Base-by-base conservation (phyloP, 2,329 filamentous ascomycete genomes). In the Erysiphe pulchra region DNA sequence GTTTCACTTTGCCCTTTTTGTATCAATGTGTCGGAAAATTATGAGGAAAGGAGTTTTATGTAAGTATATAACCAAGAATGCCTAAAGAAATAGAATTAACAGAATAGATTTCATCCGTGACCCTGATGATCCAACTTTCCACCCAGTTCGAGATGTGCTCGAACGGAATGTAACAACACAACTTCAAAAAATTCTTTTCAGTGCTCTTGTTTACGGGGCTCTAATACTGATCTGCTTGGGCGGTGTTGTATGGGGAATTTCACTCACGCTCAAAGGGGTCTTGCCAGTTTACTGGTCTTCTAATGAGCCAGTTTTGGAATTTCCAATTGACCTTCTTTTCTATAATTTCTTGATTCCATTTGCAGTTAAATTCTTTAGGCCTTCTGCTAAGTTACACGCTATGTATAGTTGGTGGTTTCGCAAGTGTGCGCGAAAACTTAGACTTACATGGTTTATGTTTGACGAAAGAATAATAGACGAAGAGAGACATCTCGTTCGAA, bases 1-100 rank as follows among this genome's bases (percentile, higher is more conserved):
- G 92, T 98, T 98, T 63, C 90, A 98, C 59, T 98, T 98, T 59
- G 90, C 90, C 5, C 71, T 98, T 2, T 98, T 98, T 58, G 90
- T 98, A 16, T 92, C 86, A 47, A 95, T 98, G 86, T 98, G 90
- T 62, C 78, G 90, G 50, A 94, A 93, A 64, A 93, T 95, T 48
- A 82, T 98, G 78, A 78, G 90, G 50, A 84, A 76, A 53, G 90
- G 90, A 45, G 90, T 98, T 37, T 67, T 98, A 48, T 95, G 78
- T 83, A 67, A 71, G 77, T 69, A 30, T 2, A 40, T 30, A 38
- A 30, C 7, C 18, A 44, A 38, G 34, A 39, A 6, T 17, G 5
- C 16, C 2, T 28, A 14, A 14, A n/a, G 14, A 14, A 13, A 30
- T 16, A n/a, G 31, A 6, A 42, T n/a, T 67, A 56, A 64, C 50